phyloP scores from a whole-genome alignment of 805 yeast species.

The Zygosaccharomyces kombuchaensis region DNA sequence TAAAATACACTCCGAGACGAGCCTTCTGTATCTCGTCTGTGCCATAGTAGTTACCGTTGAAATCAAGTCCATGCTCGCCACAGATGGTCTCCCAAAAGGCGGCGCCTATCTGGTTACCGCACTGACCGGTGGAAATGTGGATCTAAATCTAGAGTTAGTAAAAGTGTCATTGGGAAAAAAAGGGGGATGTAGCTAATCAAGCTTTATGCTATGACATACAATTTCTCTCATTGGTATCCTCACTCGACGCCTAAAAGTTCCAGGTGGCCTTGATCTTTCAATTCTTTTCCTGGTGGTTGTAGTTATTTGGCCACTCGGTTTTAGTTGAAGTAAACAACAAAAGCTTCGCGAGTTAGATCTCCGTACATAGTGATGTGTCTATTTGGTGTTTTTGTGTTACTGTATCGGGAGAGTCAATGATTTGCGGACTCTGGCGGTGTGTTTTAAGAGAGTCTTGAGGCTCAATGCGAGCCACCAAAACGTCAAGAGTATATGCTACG shows the following conservation, averaged over 20 bases:
- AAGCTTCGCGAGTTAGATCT: slow-evolving; percentile 5
- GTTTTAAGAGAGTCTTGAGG: too few species aligned
- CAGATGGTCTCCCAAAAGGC: slow-evolving; percentile 92
- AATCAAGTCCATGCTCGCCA: slow-evolving; percentile 80
- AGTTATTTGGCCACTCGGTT: slow-evolving; percentile 3
- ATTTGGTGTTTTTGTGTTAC: slow-evolving; percentile 15
- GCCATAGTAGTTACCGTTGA: slow-evolving; percentile 68
- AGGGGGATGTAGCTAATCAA: background rate
- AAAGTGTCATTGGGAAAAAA: slow-evolving; percentile 1
- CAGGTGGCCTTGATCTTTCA: slow-evolving; percentile 2
- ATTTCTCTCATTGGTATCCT: slow-evolving; percentile 15
- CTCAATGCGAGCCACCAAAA: too few species aligned
- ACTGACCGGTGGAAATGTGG: slow-evolving; percentile 95
- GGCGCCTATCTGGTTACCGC: slow-evolving; percentile 98
- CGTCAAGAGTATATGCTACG: too few species aligned
- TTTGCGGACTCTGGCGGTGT: background rate
- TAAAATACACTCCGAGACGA: slow-evolving; percentile 77
- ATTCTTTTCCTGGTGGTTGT: background rate
- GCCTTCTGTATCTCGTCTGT: slow-evolving; percentile 47
- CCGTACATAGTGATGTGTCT: slow-evolving; percentile 1
- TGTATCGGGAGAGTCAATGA: slow-evolving; percentile 5
- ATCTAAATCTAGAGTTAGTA: slow-evolving; percentile 36
- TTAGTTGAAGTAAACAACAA: slow-evolving; percentile 7
- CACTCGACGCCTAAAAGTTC: background rate
- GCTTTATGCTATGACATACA: slow-evolving; percentile 8